Evolutionary conservation across 306 rosid species (phyloP).

Genomic region (Spatholobus suberectus): DNA sequence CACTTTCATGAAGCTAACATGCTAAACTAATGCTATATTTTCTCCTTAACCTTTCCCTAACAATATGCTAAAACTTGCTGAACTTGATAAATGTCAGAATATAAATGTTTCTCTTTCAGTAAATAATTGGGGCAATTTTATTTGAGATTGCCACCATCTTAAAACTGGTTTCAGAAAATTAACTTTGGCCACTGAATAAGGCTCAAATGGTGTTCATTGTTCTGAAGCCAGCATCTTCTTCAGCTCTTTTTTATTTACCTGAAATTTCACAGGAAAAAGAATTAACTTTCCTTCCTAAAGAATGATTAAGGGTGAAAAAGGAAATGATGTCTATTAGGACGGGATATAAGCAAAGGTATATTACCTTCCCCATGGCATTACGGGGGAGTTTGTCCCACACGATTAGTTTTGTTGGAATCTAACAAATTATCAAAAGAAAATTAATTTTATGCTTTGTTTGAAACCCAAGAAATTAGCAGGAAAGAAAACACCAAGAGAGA

Average conservation of each 20-base stretch:
- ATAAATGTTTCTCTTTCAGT: neutral
- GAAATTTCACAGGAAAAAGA: conserved; percentile 40
- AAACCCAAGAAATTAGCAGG: neutral
- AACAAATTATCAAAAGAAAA: conserved; percentile 32
- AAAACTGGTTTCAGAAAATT: conserved; percentile 13
- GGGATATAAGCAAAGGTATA: conserved; percentile 12
- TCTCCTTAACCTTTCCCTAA: neutral
- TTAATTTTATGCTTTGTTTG: neutral
- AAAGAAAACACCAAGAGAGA: neutral
- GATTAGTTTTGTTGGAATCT: conserved; percentile 75
- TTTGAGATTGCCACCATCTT: conserved; percentile 24
- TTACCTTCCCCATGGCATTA: conserved; percentile 99
- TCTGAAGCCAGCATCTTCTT: conserved; percentile 66
- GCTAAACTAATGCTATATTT: neutral
- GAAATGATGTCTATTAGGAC: neutral
- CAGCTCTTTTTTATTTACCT: conserved; percentile 91
- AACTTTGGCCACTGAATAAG: neutral
- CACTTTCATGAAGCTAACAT: neutral
- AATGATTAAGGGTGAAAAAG: neutral
- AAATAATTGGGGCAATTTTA: conserved; percentile 4
- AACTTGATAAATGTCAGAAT: neutral
- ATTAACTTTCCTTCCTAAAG: conserved; percentile 1
- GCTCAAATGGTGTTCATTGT: conserved; percentile 29
- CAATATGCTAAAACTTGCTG: conserved; percentile 13
- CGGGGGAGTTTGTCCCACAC: conserved; percentile 85